Base-by-base conservation (phyloP, 352 stramenopile genomes). In the Peronosclerospora sorghi region DNA sequence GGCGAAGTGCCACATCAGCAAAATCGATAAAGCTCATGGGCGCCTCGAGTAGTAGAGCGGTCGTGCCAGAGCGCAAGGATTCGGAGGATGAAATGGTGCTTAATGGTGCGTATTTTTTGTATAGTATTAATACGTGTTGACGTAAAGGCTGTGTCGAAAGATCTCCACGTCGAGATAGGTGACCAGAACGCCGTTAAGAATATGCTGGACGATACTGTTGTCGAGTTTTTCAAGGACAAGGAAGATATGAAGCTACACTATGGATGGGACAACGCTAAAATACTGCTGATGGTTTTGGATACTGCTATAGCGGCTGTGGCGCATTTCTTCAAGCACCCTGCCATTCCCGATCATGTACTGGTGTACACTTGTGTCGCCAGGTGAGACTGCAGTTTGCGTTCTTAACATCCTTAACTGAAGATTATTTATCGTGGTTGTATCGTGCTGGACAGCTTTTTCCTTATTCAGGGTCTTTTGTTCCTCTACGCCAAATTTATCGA, bases 161-260 rank as follows among this genome's bases (percentile, higher is more conserved):
- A 72, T 34, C 36, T 66, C 8, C 57, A 88, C 59, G 77, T 90
- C 30, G 78, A 93, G 54, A 83, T 73, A 27, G 77, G 75, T 7
- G 80, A 93, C 60, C 78, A 90, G 46, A 85, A 86, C 32, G 80
- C 77, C 12, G 77, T 93, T 23, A 88, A 88, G 57, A 90, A 90
- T 49, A 64, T 93, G 28, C 57, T 93, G 41, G 80, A 93, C 51
- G 80, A 93, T 48, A 73, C 68, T 13, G 68, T 93, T 38, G 49
- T 68, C 40, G 80, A 88, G 55, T 73, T 78, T 44, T 85, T 87
- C 41, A 50, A 86, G 45, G 59, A 62, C 15, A 79, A 73, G 37
- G 37, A 64, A 20, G 53, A 72, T 3, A 84, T 71, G 34, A 51
- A 59, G 35, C 58, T 87, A 20, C 67, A 86, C 36, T 89, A 90